A percentile compares a stretch with the other conserved stretches of the same genome.
phyloP scores from a whole-genome alignment of 768 basidiomycete genomes.

The Panus rudis region DNA sequence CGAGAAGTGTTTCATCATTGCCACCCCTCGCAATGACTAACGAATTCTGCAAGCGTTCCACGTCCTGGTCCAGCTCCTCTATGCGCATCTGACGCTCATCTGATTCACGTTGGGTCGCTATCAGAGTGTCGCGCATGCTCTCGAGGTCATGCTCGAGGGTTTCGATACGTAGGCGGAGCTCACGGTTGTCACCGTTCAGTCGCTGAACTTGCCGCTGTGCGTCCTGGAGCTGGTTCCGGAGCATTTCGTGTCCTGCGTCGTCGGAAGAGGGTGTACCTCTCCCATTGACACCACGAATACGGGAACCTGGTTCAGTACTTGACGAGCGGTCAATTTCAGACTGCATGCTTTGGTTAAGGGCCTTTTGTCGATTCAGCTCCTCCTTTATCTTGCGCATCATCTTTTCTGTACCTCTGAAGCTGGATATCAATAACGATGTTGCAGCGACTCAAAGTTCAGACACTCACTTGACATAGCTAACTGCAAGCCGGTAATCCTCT shows the following conservation, averaged over 20 bases:
- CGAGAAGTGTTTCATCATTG: constrained; percentile 68
- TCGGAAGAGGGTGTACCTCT: constrained; percentile 74
- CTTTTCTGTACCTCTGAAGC: constrained; percentile 85
- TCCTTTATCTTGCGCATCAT: constrained; percentile 97
- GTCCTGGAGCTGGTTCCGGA: constrained; percentile 69
- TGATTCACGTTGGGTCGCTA: constrained; percentile 69
- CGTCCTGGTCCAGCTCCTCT: constrained; percentile 75
- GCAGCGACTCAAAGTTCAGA: too few species aligned
- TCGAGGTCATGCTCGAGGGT: constrained; percentile 71
- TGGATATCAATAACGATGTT: constrained; percentile 5
- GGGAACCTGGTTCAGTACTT: constrained; percentile 41
- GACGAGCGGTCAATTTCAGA: constrained; percentile 79
- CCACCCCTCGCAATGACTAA: constrained; percentile 69
- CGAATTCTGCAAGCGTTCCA: constrained; percentile 68
- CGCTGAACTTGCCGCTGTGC: constrained; percentile 71
- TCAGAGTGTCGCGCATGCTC: constrained; percentile 58
- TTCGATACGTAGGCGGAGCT: constrained; percentile 66
- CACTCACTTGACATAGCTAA: constrained; percentile 92
- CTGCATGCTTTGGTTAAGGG: constrained; percentile 70
- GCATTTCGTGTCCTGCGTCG: constrained; percentile 48
- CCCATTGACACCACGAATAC: constrained; percentile 56
- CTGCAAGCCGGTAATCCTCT: constrained; percentile 92
- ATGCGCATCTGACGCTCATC: constrained; percentile 71
- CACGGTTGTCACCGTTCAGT: constrained; percentile 67
- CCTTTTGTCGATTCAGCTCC: constrained; percentile 88